Percentiles rank a stretch among this genome's conserved stretches.
Conservation (phyloP, 495 filamentous ascomycete species). For the Hypoxylon crocopeplum region DNA sequence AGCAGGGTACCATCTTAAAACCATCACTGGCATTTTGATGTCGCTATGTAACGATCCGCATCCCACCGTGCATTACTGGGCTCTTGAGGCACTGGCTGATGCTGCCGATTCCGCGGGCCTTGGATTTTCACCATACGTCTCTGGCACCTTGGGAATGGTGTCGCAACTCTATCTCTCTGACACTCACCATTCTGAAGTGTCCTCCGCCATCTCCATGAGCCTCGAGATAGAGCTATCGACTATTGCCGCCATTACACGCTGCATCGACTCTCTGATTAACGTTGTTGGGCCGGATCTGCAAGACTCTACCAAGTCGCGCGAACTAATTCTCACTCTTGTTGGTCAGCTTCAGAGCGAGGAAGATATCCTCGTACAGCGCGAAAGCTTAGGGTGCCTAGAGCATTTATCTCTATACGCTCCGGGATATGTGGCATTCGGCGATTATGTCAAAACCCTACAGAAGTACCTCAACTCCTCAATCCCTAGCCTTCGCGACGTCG, state of each 20-base stretch:
- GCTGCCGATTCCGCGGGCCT: conserved; percentile 93
- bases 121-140: conserved; percentile 88
- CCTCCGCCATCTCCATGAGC: conserved; percentile 81
- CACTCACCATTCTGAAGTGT: conserved; percentile 86
- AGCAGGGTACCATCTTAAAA: conserved; percentile 95
- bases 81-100: conserved; percentile 83
- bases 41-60: conserved; percentile 96
- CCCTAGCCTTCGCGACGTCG: conserved; percentile 73
- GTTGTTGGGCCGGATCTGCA: conserved; percentile 95
- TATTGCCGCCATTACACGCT: conserved; percentile 79
- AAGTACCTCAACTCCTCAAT: conserved; percentile 72
- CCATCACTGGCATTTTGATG: conserved; percentile 93
- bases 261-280: conserved; percentile 94
- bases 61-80: conserved; percentile 94
- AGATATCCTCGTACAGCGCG: conserved; percentile 71
- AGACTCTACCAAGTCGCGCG: conserved; percentile 88
- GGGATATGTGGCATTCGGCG: conserved; percentile 78
- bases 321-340: conserved; percentile 87
- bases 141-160: conserved; percentile 89
- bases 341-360: conserved; percentile 83
- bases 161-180: conserved; percentile 91
- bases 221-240: conserved; percentile 83
- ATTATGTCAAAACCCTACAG: conserved; percentile 84
- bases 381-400: conserved; percentile 84
- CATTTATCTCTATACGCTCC: conserved; percentile 93